phyloP scores from a whole-genome alignment of 2,329 filamentous ascomycete genomes.

The Plectosphaerella sp. region DNA sequence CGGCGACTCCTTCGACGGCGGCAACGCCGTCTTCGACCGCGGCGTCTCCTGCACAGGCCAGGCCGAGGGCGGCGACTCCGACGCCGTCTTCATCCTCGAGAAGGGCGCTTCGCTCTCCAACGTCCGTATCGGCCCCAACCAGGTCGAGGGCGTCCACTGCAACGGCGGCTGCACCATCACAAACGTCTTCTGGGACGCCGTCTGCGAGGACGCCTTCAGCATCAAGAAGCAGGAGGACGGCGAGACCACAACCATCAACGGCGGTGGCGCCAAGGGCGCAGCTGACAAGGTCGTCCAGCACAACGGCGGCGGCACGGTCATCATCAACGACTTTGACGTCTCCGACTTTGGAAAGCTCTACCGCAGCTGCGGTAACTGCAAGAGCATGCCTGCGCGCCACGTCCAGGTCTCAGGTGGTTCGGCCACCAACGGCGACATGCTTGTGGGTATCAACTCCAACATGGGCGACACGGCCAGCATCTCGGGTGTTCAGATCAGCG shows the following conservation, averaged over 20 bases:
- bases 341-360: constrained; percentile 13
- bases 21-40: constrained; percentile 15
- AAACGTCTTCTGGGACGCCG: constrained; percentile 33
- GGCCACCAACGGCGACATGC: constrained; percentile 13
- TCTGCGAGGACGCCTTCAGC: constrained; percentile 25
- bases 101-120: constrained; percentile 45
- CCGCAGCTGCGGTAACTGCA: constrained; percentile 14
- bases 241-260: neutral
- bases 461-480: constrained; percentile 3
- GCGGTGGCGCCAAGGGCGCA: constrained; percentile 10
- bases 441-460: constrained; percentile 14
- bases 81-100: constrained; percentile 47
- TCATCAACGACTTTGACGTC: constrained; percentile 11
- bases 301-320: constrained; percentile 13
- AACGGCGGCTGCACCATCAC: constrained; percentile 36
- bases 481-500: neutral
- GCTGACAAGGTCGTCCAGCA: constrained; percentile 13
- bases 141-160: constrained; percentile 48
- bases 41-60: constrained; percentile 12
- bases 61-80: constrained; percentile 11
- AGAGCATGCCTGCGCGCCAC: constrained; percentile 10
- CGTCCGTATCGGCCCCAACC: constrained; percentile 47
- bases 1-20: constrained; percentile 12
- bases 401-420: constrained; percentile 11
- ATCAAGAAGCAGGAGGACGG: constrained; percentile 20